Evolutionary conservation across 2,329 filamentous ascomycete species (phyloP), one percentile per base, ranked within the genome.

Genomic region (Fusarium odoratissimum): DNA sequence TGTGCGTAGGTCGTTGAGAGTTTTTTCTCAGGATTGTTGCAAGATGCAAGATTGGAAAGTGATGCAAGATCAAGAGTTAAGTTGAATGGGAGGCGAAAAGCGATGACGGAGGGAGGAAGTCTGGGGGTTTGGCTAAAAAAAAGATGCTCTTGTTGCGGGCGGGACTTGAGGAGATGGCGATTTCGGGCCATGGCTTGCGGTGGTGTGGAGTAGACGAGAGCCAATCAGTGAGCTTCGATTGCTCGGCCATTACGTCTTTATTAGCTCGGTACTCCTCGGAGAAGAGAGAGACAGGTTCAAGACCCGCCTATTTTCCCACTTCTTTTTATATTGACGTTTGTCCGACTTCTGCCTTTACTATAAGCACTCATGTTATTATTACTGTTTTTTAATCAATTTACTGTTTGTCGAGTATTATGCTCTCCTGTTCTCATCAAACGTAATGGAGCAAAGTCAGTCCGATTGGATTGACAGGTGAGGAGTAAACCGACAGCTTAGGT

Each of bases 241-340:
- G 76, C 75, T 78, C 76, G 76, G 76, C 76, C 76, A 78, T 78
- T 78, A 78, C 76, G 76, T 77, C 75, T 76, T 73, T 70, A 42
- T 68, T 74, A 70, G 73, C 76, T 78, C 76, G 76, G 76, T 65
- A 35, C 74, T 77, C 75, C 75, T 77, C 75, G 75, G 75, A 77
- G 76, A 76, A 78, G 71, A 65, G 45, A 51, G 17, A 63, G 23
- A 44, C 40, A 71, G 35, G 59, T 74, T 49, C 40, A 57, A 61
- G 71, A 52, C 68, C 71, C 71, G 49, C 67, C 35, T 14, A 25
- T 25, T 42, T 42, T 41, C 37, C 55, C 61, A 57, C 63, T 66
- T 60, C 48, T 54, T 49, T 42, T 46, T 38, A 13, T 14, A 45
- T 55, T 67, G 40, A 38, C 33, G 49, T 41, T 37, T 58, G 23